Evolutionary conservation across 1,284 basidiomycete species (phyloP).

Genomic region (Tylopilus sp.): DNA sequence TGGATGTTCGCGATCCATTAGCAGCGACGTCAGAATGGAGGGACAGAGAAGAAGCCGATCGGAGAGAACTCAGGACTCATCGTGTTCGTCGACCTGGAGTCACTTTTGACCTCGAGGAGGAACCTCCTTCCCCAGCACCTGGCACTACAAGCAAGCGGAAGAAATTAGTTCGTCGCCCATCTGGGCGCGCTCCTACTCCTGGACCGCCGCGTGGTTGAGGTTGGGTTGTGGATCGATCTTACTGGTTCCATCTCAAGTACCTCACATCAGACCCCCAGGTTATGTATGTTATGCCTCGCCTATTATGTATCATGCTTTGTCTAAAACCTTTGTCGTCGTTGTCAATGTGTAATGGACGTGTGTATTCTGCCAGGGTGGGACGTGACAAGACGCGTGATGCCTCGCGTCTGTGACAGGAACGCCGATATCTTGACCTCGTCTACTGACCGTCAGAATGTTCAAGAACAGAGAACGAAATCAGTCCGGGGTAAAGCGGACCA

Average conservation of each 20-base stretch:
- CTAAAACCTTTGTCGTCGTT: constrained; percentile 11
- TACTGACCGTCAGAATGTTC: constrained; percentile 16
- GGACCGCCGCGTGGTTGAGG: constrained; percentile 22
- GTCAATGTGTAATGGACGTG: constrained; percentile 11
- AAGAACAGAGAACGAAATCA: constrained; percentile 13
- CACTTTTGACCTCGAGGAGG: constrained; percentile 62
- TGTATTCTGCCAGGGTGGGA: neutral
- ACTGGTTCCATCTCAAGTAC: constrained; percentile 20
- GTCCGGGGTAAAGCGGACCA: neutral
- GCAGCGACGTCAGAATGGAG: constrained; percentile 66
- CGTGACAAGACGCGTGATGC: constrained; percentile 28
- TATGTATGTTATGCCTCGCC: constrained; percentile 33
- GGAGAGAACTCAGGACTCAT: constrained; percentile 38
- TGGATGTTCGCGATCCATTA: constrained; percentile 58
- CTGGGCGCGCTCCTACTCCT: constrained; percentile 29
- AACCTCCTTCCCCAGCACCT: constrained; percentile 37
- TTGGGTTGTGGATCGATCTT: neutral
- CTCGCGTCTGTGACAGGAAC: constrained; percentile 26
- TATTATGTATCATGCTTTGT: constrained; percentile 25
- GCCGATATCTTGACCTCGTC: neutral
- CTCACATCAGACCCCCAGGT: constrained; percentile 18
- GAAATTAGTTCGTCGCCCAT: constrained; percentile 29
- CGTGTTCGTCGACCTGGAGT: constrained; percentile 63
- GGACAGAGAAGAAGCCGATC: constrained; percentile 44
- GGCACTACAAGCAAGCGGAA: constrained; percentile 26